A percentile compares a stretch with the other conserved stretches of the same genome.
phyloP scores from a whole-genome alignment of 306 rosid species.

The Potentilla sterilis region DNA sequence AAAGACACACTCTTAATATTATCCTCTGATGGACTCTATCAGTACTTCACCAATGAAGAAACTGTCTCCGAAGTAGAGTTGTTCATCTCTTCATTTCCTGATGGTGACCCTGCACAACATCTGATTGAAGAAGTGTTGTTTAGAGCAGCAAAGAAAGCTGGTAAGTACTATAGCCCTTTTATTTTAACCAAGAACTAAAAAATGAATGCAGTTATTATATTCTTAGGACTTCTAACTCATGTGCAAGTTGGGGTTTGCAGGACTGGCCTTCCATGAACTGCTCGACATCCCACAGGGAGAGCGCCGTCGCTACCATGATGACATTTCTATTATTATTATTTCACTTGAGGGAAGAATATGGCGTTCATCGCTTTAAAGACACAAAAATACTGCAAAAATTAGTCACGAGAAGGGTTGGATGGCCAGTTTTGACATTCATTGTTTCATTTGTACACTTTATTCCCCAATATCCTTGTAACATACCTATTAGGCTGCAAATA shows the following conservation, averaged over 20 bases:
- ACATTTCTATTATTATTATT: slow-evolving; percentile 62
- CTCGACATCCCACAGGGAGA: slow-evolving; percentile 85
- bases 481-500: not conserved
- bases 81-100: slow-evolving; percentile 65
- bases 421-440: slow-evolving; percentile 7
- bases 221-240: not conserved
- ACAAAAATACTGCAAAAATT: slow-evolving; percentile 8
- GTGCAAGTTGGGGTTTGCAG: slow-evolving; percentile 45
- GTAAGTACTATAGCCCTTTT: slow-evolving; percentile 29
- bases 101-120: slow-evolving; percentile 84
- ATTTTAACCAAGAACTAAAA: not conserved
- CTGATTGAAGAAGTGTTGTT: slow-evolving; percentile 61
- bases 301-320: slow-evolving; percentile 80
- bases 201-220: not conserved
- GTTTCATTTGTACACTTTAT: slow-evolving; percentile 9
- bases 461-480: not conserved
- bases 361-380: slow-evolving; percentile 58
- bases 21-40: slow-evolving; percentile 90
- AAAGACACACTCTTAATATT: slow-evolving; percentile 64
- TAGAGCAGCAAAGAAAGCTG: slow-evolving; percentile 72
- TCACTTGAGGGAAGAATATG: slow-evolving; percentile 75
- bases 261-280: slow-evolving; percentile 66
- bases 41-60: slow-evolving; percentile 80
- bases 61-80: slow-evolving; percentile 63
- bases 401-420: slow-evolving; percentile 12